A percentile compares a stretch with the other conserved stretches of the same genome.
phyloP scores from a whole-genome alignment of 495 filamentous ascomycete species.

The Penicillium cinerascens region DNA sequence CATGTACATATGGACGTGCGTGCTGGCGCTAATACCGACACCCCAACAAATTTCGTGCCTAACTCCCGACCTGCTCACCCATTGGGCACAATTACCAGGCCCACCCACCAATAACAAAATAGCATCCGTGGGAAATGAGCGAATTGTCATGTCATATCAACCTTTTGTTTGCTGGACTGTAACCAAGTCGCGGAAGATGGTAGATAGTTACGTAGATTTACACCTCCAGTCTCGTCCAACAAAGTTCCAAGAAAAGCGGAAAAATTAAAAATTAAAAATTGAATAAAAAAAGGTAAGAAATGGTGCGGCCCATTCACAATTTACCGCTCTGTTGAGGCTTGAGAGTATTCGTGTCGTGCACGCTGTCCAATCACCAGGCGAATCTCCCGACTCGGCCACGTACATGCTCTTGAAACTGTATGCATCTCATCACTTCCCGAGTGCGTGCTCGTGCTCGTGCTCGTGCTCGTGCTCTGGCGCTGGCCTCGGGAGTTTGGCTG shows the following conservation, averaged over 20 bases:
- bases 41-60: slow-evolving; percentile 17
- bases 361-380: background rate
- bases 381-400: background rate
- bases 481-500: background rate
- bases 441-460: background rate
- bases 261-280: background rate
- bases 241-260: background rate
- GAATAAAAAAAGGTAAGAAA: background rate
- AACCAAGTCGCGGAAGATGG: background rate
- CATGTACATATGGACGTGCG: slow-evolving; percentile 20
- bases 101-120: background rate
- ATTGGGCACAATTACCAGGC: slow-evolving; percentile 15
- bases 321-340: background rate
- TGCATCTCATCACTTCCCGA: background rate
- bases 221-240: no score
- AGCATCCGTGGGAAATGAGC: background rate
- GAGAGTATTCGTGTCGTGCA: background rate
- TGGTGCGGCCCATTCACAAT: background rate
- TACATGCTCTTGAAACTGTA: background rate
- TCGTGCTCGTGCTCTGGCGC: background rate
- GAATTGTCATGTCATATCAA: background rate
- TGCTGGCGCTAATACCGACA: slow-evolving; percentile 16
- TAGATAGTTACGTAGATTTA: background rate
- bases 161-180: background rate
- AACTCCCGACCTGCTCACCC: background rate